Conservation (phyloP, 31 red algal genomes). For the Porphyra umbilicalis region DNA sequence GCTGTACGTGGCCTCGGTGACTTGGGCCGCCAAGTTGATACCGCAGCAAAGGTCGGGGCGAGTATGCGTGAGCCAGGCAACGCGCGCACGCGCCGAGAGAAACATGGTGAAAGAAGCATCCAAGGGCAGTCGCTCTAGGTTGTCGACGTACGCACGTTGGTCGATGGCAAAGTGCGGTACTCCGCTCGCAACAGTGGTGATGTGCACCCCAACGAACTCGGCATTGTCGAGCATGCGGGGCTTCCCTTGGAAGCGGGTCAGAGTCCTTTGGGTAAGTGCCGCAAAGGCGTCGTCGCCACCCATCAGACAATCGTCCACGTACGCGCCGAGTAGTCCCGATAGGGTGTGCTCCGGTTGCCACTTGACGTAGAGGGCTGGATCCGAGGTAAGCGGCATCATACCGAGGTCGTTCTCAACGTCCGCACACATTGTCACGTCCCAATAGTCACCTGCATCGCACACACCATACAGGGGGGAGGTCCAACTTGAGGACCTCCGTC, state of each 20-base stretch:
- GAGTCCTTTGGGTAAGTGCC: not conserved
- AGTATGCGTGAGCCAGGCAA: slow-evolving; percentile 4
- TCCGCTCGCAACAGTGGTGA: not conserved
- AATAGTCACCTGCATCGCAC: slow-evolving; percentile 14
- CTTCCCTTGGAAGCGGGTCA: slow-evolving; percentile 4
- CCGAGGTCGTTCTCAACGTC: not conserved
- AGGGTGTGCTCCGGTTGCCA: not conserved
- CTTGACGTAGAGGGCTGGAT: slow-evolving; percentile 10
- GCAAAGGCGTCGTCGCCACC: not conserved
- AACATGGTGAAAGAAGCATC: not conserved
- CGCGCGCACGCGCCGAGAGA: not conserved
- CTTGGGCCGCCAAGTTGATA: slow-evolving; percentile 4
- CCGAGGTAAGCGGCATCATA: not conserved
- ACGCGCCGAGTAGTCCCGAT: not conserved
- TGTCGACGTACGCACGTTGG: too few species aligned
- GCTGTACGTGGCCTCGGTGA: not conserved
- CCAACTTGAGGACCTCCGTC: not conserved
- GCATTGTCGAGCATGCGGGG: slow-evolving; percentile 2
- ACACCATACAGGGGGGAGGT: not conserved
- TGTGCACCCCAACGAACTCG: slow-evolving; percentile 7
- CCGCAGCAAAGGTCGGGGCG: slow-evolving; percentile 14
- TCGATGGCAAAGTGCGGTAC: not conserved
- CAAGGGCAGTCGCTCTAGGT: too few species aligned
- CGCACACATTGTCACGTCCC: not conserved
- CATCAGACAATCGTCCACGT: slow-evolving; percentile 4